Evolutionary conservation across 2,329 filamentous ascomycete genomes (phyloP).

Genomic region (Neurospora crassa): DNA sequence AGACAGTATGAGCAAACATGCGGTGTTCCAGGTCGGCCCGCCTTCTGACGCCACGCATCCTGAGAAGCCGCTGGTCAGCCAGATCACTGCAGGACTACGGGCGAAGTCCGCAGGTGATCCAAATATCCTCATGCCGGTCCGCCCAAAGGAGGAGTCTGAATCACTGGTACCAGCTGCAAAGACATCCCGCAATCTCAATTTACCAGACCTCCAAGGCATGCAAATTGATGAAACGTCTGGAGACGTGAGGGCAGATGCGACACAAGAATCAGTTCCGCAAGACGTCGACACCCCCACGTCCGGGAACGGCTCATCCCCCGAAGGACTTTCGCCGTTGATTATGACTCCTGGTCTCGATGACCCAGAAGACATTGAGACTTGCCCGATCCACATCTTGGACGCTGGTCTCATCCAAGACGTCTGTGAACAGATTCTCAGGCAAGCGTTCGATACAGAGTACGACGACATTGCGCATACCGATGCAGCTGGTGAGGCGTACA

Average conservation of each 20-base stretch:
- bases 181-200: not conserved
- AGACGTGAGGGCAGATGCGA: not conserved
- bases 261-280: not conserved
- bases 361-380: not conserved
- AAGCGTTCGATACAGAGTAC: slow-evolving; percentile 14
- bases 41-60: not conserved
- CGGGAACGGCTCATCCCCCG: not conserved
- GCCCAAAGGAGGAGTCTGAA: not conserved
- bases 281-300: not conserved
- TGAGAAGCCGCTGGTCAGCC: not conserved
- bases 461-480: slow-evolving; percentile 9
- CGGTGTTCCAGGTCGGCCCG: not conserved
- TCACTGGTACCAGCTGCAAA: not conserved
- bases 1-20: not conserved
- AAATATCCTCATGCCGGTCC: not conserved
- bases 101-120: not conserved
- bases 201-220: not conserved
- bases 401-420: slow-evolving; percentile 10
- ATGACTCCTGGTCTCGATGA: not conserved
- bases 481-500: slow-evolving; percentile 7
- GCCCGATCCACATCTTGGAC: not conserved
- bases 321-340: not conserved
- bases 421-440: slow-evolving; percentile 12
- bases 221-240: not conserved
- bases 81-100: not conserved